A percentile compares a stretch with the other conserved stretches of the same genome.
Conservation (phyloP, 768 basidiomycete species). For the Suillus hirtellus region DNA sequence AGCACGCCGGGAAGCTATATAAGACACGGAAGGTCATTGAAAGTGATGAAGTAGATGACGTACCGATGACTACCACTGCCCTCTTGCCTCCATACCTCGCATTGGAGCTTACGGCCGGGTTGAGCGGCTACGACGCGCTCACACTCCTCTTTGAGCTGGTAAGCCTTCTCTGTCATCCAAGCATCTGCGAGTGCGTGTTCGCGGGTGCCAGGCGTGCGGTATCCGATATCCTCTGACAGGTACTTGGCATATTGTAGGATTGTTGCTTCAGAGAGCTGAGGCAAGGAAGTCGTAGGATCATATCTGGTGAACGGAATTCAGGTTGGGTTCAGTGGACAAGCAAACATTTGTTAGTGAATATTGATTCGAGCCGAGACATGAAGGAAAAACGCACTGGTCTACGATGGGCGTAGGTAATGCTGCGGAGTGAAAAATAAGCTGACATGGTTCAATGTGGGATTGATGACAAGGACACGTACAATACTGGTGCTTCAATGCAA, state of each 20-base stretch:
- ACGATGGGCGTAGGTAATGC: slow-evolving; percentile 59
- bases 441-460: not conserved
- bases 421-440: slow-evolving; percentile 24
- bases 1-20: not conserved
- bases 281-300: slow-evolving; percentile 55
- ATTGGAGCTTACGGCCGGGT: slow-evolving; percentile 63
- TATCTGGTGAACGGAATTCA: slow-evolving; percentile 24
- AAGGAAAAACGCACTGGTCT: slow-evolving; percentile 43
- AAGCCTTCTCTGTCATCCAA: slow-evolving; percentile 75
- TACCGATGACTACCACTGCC: slow-evolving; percentile 88
- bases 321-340: not conserved
- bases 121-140: slow-evolving; percentile 48
- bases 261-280: slow-evolving; percentile 70
- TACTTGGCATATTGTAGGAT: slow-evolving; percentile 64
- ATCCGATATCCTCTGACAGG: slow-evolving; percentile 87
- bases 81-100: slow-evolving; percentile 89
- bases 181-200: slow-evolving; percentile 85
- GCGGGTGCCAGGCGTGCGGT: slow-evolving; percentile 85
- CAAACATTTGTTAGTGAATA: not conserved
- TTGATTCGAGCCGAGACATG: not conserved
- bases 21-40: slow-evolving; percentile 3
- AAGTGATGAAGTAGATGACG: slow-evolving; percentile 26
- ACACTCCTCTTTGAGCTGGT: slow-evolving; percentile 62
- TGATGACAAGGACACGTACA: slow-evolving; percentile 34
- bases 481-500: slow-evolving; percentile 50